These are phyloP conservation scores for Cyphellophora attinorum DNA, from an alignment of 2,329 filamentous ascomycete species.

Conservation along the genomic window DNA sequence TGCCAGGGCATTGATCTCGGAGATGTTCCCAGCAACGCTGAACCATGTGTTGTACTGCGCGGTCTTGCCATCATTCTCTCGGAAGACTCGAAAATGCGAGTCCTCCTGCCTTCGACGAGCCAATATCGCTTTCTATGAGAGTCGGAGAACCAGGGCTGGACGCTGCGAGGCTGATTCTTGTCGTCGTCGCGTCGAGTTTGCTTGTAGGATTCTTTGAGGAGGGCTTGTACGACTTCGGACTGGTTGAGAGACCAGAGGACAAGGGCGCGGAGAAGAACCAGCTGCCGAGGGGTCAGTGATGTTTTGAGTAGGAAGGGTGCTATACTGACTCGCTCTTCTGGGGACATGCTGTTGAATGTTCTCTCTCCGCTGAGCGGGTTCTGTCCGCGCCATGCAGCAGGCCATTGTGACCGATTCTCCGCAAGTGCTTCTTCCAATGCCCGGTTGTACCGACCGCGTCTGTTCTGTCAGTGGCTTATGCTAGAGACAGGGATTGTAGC, in stretches of 20 bases:
- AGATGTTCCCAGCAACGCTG: slow-evolving; percentile 83
- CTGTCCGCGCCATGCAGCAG: slow-evolving; percentile 67
- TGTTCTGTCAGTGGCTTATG: slow-evolving; percentile 28
- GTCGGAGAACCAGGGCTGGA: slow-evolving; percentile 84
- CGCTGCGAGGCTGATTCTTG: slow-evolving; percentile 75
- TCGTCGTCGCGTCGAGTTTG: slow-evolving; percentile 69
- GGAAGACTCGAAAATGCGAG: slow-evolving; percentile 85
- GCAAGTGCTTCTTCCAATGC: slow-evolving; percentile 89
- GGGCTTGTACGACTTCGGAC: slow-evolving; percentile 69
- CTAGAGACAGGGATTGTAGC: background rate
- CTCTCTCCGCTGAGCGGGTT: slow-evolving; percentile 74
- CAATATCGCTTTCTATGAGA: slow-evolving; percentile 89
- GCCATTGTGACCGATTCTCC: slow-evolving; percentile 81
- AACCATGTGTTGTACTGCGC: slow-evolving; percentile 75
- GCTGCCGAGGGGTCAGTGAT: slow-evolving; percentile 28
- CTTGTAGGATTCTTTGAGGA: slow-evolving; percentile 84
- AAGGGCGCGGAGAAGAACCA: slow-evolving; percentile 72
- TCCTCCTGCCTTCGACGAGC: slow-evolving; percentile 91
- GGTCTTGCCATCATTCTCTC: slow-evolving; percentile 72
- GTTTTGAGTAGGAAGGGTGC: slow-evolving; percentile 3
- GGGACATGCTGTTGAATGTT: slow-evolving; percentile 73
- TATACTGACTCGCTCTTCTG: slow-evolving; percentile 63
- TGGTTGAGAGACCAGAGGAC: slow-evolving; percentile 83
- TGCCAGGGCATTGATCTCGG: slow-evolving; percentile 67
- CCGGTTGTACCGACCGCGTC: slow-evolving; percentile 82